A percentile compares a stretch with the other conserved stretches of the same genome.
Conservation (phyloP, 176 grass and related monocot species). For the Themeda triandra region DNA sequence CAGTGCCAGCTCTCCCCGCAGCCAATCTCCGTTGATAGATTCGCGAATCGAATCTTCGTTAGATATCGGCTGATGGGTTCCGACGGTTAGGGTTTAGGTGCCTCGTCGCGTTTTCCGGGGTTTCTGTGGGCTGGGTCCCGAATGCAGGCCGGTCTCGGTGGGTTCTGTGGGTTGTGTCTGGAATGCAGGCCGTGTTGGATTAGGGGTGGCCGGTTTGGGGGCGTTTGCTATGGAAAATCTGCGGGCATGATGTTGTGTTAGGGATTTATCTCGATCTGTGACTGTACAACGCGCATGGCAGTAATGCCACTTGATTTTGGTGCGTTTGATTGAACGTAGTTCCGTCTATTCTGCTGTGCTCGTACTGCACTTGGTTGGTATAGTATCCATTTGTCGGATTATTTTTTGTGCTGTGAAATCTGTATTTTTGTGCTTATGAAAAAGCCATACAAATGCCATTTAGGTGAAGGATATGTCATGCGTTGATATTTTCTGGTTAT, state of each 20-base stretch:
- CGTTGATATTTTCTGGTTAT: background rate
- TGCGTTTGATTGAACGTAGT: background rate
- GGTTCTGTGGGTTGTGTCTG: background rate
- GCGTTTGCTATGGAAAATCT: background rate
- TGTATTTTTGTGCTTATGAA: background rate
- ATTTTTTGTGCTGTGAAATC: background rate
- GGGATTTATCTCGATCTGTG: background rate
- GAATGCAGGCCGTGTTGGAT: background rate
- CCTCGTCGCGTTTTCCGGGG: background rate
- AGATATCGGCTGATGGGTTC: background rate
- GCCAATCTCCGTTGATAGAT: background rate
- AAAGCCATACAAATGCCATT: background rate
- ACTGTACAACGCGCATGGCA: background rate
- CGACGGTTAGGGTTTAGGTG: slow-evolving; percentile 35
- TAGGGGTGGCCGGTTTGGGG: background rate
- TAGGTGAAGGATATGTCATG: background rate
- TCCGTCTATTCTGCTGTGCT: background rate
- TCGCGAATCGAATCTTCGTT: background rate
- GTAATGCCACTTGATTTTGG: background rate
- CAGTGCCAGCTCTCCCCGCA: background rate
- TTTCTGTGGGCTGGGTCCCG: background rate
- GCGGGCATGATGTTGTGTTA: background rate
- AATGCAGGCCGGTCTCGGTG: background rate
- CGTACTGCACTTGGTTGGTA: background rate
- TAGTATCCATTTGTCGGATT: background rate